Percentiles rank a stretch among this genome's conserved stretches.
Evolutionary conservation across 2,329 filamentous ascomycete species (phyloP).

Genomic region (Seiridium cupressi): DNA sequence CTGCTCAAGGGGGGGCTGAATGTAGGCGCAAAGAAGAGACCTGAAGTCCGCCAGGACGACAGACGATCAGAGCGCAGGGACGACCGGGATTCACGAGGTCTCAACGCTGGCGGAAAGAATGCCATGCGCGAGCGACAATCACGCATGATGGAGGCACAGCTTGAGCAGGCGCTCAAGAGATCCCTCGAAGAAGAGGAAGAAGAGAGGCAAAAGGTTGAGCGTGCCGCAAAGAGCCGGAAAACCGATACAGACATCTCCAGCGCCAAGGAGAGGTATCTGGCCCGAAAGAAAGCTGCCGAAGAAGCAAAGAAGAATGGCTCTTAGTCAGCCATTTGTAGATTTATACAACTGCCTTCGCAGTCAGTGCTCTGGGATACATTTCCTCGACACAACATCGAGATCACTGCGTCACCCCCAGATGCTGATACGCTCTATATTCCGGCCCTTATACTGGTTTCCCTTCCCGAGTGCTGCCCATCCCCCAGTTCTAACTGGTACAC

Average conservation of each 20-base stretch:
- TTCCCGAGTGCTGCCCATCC: neutral
- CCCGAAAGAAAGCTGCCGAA: conserved; percentile 72
- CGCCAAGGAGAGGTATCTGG: conserved; percentile 77
- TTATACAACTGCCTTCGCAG: neutral
- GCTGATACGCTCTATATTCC: neutral
- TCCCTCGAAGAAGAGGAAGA: conserved; percentile 69
- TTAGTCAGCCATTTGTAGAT: neutral
- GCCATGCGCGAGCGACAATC: conserved; percentile 75
- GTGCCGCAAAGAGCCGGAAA: conserved; percentile 73
- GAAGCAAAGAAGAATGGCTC: conserved; percentile 55
- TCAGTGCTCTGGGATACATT: too few relatives aligned
- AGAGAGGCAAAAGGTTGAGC: conserved; percentile 58
- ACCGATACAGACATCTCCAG: conserved; percentile 73
- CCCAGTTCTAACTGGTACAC: neutral
- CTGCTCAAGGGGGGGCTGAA: conserved; percentile 75
- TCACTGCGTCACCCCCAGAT: neutral
- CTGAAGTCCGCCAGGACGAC: conserved; percentile 33
- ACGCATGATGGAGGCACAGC: conserved; percentile 74
- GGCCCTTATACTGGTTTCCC: neutral
- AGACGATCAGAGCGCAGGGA: conserved; percentile 25
- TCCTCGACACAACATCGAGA: too few relatives aligned
- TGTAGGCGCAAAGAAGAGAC: conserved; percentile 61
- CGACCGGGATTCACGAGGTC: conserved; percentile 26
- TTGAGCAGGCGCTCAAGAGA: conserved; percentile 71
- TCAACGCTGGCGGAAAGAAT: conserved; percentile 52